Conservation (phyloP, 345 rosid genomes). For the Microcos paniculata region DNA sequence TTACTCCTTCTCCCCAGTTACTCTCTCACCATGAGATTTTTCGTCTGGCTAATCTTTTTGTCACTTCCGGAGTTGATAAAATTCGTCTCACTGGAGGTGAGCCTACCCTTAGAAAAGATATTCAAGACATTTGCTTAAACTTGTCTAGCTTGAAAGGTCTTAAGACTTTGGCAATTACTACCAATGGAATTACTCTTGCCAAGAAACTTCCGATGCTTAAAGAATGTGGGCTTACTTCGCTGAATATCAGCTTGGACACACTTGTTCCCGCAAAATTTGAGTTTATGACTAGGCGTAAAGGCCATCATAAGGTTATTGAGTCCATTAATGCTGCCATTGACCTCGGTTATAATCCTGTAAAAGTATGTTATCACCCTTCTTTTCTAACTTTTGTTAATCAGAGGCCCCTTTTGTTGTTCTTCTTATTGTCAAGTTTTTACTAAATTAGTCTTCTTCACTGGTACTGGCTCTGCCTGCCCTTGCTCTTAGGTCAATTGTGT, state of each 20-base stretch:
- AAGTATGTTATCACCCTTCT: conserved; percentile 39
- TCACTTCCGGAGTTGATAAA: conserved; percentile 79
- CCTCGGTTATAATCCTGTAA: conserved; percentile 83
- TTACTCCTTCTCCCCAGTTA: conserved; percentile 66
- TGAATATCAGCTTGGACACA: conserved; percentile 88
- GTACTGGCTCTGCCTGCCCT: not conserved
- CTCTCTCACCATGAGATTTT: conserved; percentile 65
- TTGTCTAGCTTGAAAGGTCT: conserved; percentile 80
- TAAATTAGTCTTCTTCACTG: not conserved
- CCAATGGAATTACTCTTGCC: conserved; percentile 86
- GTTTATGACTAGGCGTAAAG: conserved; percentile 85
- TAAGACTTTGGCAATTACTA: conserved; percentile 75
- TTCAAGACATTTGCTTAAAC: conserved; percentile 67
- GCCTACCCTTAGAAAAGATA: conserved; percentile 83
- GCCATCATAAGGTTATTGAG: conserved; percentile 72
- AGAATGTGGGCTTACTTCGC: conserved; percentile 62
- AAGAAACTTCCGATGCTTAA: conserved; percentile 78
- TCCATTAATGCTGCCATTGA: conserved; percentile 76
- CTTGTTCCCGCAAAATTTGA: conserved; percentile 89
- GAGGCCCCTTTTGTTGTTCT: not conserved
- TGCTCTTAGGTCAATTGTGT: conserved; percentile 80
- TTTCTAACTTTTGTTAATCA: not conserved
- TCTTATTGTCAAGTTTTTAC: not conserved
- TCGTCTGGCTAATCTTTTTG: conserved; percentile 71
- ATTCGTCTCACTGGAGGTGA: conserved; percentile 96